Percentiles rank a stretch among this genome's conserved stretches.
These are phyloP conservation scores for Omphalea diandra DNA, from an alignment of 441 rosid species.

Conservation along the genomic window DNA sequence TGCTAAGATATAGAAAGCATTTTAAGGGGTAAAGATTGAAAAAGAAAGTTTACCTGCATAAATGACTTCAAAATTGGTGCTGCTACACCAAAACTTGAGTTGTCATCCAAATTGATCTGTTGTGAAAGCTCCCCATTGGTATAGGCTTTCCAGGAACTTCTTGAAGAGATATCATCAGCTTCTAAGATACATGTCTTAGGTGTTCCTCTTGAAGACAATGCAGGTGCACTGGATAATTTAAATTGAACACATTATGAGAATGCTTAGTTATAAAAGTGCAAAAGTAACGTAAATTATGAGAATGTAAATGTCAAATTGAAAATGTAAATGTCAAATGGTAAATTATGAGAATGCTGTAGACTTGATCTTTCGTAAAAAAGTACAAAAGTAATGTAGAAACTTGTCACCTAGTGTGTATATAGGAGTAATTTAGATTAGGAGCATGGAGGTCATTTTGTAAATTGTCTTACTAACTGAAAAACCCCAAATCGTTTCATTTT, in stretches of 20 bases:
- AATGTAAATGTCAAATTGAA: no score
- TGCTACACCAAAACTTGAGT: slow-evolving; percentile 71
- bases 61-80: slow-evolving; percentile 90
- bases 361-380: not conserved
- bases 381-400: not conserved
- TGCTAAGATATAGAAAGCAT: not conserved
- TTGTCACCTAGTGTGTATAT: no score
- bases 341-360: not conserved
- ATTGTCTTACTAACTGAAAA: no score
- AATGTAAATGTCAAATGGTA: not conserved
- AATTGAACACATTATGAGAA: no score
- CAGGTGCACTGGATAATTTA: slow-evolving; percentile 62
- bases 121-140: slow-evolving; percentile 64
- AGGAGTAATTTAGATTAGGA: no score
- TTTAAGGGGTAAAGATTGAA: not conserved
- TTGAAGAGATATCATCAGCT: slow-evolving; percentile 51
- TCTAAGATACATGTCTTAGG: slow-evolving; percentile 48
- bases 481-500: no score
- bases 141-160: slow-evolving; percentile 65
- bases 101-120: slow-evolving; percentile 59
- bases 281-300: no score
- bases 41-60: slow-evolving; percentile 64
- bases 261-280: no score
- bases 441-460: no score
- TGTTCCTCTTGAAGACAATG: slow-evolving; percentile 72